These are phyloP conservation scores for Talaromyces stipitatus DNA, from an alignment of 495 filamentous ascomycete species.

Conservation along the genomic window DNA sequence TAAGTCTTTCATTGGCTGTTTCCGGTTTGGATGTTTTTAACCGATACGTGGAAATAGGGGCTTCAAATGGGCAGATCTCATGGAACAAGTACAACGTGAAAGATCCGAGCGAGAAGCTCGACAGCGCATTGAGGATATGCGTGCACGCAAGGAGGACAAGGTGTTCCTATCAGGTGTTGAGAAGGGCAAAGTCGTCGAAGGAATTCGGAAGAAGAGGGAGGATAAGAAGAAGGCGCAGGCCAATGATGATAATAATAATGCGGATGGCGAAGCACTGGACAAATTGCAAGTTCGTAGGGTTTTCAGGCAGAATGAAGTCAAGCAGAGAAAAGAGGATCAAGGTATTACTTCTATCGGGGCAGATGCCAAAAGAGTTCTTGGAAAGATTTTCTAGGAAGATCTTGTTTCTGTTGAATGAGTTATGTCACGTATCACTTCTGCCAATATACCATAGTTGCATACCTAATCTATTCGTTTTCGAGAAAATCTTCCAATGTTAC, in stretches of 20 bases:
- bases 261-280: constrained; percentile 7
- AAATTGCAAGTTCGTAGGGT: constrained; percentile 39
- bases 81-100: constrained; percentile 67
- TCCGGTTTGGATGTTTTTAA: neutral
- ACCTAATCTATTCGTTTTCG: no score
- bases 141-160: constrained; percentile 75
- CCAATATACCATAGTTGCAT: constrained; percentile 1
- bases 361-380: constrained; percentile 68
- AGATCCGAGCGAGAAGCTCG: constrained; percentile 72
- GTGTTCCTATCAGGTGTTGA: constrained; percentile 74
- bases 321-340: constrained; percentile 32
- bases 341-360: constrained; percentile 46
- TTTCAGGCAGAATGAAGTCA: constrained; percentile 68
- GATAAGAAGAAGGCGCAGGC: constrained; percentile 45
- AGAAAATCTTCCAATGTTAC: no score
- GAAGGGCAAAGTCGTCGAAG: constrained; percentile 69
- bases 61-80: constrained; percentile 70
- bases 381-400: constrained; percentile 58
- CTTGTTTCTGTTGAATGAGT: neutral
- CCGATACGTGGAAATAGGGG: constrained; percentile 29
- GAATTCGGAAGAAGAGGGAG: constrained; percentile 57
- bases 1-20: neutral
- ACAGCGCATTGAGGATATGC: constrained; percentile 72
- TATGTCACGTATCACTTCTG: neutral
- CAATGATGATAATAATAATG: constrained; percentile 8